These are phyloP conservation scores for Tylopilus rubrobrunneus DNA, from an alignment of 768 basidiomycete genomes.

Conservation along the genomic window DNA sequence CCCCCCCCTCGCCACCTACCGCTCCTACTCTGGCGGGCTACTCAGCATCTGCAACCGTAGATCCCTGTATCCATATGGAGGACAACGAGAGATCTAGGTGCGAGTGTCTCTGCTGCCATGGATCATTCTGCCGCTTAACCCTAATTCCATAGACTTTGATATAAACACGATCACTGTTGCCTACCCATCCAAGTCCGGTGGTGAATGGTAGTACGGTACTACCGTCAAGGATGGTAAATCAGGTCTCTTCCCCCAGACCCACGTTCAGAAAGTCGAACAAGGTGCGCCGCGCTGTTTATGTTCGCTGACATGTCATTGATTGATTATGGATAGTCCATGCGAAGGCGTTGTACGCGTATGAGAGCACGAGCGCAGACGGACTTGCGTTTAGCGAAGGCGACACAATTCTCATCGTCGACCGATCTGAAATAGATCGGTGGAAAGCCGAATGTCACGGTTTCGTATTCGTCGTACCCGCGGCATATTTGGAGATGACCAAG, in stretches of 20 bases:
- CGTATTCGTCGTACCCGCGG: constrained; percentile 88
- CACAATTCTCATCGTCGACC: constrained; percentile 73
- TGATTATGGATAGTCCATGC: constrained; percentile 49
- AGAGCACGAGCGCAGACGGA: constrained; percentile 69
- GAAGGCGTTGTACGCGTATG: constrained; percentile 78
- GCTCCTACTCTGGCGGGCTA: background rate
- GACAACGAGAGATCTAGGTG: constrained; percentile 85
- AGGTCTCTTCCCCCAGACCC: constrained; percentile 90
- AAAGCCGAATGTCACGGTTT: constrained; percentile 85
- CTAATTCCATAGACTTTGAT: constrained; percentile 56
- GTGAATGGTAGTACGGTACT: constrained; percentile 94
- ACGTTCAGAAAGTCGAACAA: constrained; percentile 68
- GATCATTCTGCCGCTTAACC: background rate
- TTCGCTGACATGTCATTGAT: background rate
- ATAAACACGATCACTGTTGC: constrained; percentile 76
- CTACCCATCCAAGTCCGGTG: constrained; percentile 79
- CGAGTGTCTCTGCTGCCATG: constrained; percentile 27
- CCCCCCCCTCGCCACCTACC: constrained; percentile 27
- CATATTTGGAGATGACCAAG: constrained; percentile 80
- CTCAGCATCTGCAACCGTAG: constrained; percentile 24
- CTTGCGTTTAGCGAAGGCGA: constrained; percentile 85
- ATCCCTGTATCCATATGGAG: constrained; percentile 81
- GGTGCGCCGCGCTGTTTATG: constrained; percentile 35
- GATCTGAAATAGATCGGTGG: constrained; percentile 89
- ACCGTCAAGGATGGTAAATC: constrained; percentile 57